phyloP scores from a whole-genome alignment of 2,329 filamentous ascomycete species.

The Aspergillus ibericus region DNA sequence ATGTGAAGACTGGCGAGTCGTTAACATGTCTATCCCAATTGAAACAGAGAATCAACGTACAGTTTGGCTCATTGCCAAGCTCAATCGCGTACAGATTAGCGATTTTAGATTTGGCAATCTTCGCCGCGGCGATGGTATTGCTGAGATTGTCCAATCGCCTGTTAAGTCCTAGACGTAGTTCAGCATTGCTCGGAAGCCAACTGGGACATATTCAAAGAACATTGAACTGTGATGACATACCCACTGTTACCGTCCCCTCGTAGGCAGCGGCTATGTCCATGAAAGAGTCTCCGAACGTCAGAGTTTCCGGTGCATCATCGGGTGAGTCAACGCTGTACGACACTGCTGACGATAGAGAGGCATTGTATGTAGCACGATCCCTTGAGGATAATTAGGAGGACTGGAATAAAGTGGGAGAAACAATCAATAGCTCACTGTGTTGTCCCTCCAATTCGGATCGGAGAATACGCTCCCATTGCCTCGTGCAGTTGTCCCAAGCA shows the following conservation, averaged over 20 bases:
- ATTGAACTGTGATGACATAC: not conserved
- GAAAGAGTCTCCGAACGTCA: slow-evolving; percentile 57
- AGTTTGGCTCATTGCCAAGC: slow-evolving; percentile 60
- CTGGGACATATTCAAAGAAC: too few species aligned
- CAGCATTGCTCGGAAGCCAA: not conserved
- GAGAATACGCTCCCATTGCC: slow-evolving; percentile 54
- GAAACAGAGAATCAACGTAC: slow-evolving; percentile 31
- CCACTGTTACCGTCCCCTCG: slow-evolving; percentile 52
- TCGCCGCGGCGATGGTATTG: slow-evolving; percentile 58
- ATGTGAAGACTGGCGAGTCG: slow-evolving; percentile 20
- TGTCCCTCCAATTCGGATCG: slow-evolving; percentile 59
- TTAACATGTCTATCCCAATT: not conserved
- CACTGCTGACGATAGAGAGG: slow-evolving; percentile 48
- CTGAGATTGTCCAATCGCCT: slow-evolving; percentile 53
- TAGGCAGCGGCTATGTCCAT: slow-evolving; percentile 53
- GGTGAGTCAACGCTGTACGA: slow-evolving; percentile 52
- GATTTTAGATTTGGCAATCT: slow-evolving; percentile 46
- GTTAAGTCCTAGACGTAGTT: slow-evolving; percentile 42
- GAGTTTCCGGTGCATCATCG: slow-evolving; percentile 49
- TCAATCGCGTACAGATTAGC: slow-evolving; percentile 56
- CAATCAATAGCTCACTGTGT: slow-evolving; percentile 45
- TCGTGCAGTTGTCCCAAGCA: slow-evolving; percentile 55
- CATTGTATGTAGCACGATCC: slow-evolving; percentile 55
- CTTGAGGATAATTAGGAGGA: slow-evolving; percentile 20
- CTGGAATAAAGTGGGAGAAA: not conserved